Evolutionary conservation across 306 rosid species (phyloP), one percentile per base, ranked within the genome.

Genomic region (Gillenia trifoliata): DNA sequence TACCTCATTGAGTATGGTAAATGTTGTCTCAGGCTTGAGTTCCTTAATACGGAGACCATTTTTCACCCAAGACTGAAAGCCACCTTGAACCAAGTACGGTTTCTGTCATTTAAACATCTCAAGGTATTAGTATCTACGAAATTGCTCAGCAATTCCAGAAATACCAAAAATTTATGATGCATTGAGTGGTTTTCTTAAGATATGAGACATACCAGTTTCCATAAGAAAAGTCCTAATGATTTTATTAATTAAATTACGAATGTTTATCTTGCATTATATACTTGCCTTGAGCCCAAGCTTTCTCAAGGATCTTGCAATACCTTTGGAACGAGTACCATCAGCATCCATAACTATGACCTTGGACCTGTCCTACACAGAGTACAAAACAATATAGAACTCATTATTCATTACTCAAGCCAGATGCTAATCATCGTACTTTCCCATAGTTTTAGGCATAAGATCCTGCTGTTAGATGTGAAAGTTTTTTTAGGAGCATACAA

Each of bases 331-430:
- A 83, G 83, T 68, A 47, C 98, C 96, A 80, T 94, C 90, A 79
- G 89, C 89, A 87, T 94, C 98, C 87, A 94, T 78, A 84, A 94
- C 72, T 68, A 94, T 86, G 77, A 94, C 96, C 94, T 83, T 81
- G 85, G 96, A 91, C 83, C 91, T 94, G 93, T 87, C 95, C 98
- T 94, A 94, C 88, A 91, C 79, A 79, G 69, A 79, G 89, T 61
- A 83, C 75, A 88, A 83, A 83, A 81, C 72, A 84, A 71, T 66
- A 83, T 77, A 75, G 79, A 83, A 77, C 80, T 81, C 70, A 81
- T 76, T 79, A 76, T 77, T 87, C 87, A 82, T 74, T 78, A 76
- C 77, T 87, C 86, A 80, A 78, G 69, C 34, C 38, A 47, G 49
- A 10, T 31, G 16, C 25, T 29, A 71, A 41, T 28, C 61, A 71